phyloP scores from a whole-genome alignment of 2,329 filamentous ascomycete genomes.

The Phoma sp. region DNA sequence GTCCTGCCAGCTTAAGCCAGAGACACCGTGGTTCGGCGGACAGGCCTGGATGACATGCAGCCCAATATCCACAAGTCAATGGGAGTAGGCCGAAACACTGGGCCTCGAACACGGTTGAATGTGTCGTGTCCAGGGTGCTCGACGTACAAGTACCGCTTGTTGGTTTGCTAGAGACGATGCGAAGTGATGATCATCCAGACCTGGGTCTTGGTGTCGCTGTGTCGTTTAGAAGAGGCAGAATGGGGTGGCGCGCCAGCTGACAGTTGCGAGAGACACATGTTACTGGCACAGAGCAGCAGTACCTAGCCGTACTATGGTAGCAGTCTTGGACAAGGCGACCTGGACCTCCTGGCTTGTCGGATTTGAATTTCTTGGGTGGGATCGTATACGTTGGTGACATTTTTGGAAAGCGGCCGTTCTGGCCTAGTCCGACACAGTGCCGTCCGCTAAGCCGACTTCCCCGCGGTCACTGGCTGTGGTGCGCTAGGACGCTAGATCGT shows the following conservation, averaged over 20 bases:
- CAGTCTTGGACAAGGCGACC: slow-evolving; percentile 9
- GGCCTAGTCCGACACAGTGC: slow-evolving; percentile 35
- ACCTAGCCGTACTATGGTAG: too few species aligned
- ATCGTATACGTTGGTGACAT: slow-evolving; percentile 29
- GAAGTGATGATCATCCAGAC: slow-evolving; percentile 22
- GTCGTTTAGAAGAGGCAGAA: slow-evolving; percentile 13
- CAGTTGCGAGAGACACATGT: slow-evolving; percentile 11
- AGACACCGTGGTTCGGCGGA: slow-evolving; percentile 27
- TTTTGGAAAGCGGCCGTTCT: slow-evolving; percentile 38
- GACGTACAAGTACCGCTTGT: slow-evolving; percentile 18
- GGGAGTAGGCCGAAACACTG: slow-evolving; percentile 23
- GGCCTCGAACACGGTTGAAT: slow-evolving; percentile 35
- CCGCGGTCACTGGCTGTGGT: slow-evolving; percentile 42
- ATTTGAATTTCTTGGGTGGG: slow-evolving; percentile 23
- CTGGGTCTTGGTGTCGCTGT: slow-evolving; percentile 19
- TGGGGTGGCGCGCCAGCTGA: slow-evolving; percentile 17
- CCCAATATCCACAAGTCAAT: slow-evolving; percentile 27
- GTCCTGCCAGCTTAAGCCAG: slow-evolving; percentile 36
- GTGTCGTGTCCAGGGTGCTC: slow-evolving; percentile 21
- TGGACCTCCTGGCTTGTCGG: slow-evolving; percentile 20
- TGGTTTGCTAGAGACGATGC: slow-evolving; percentile 19
- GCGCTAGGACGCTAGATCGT: slow-evolving; percentile 42
- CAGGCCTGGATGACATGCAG: slow-evolving; percentile 23
- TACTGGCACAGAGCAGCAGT: not conserved
- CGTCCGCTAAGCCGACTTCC: slow-evolving; percentile 37